Conservation (phyloP, 768 basidiomycete genomes). For the Suillus tomentosus region DNA sequence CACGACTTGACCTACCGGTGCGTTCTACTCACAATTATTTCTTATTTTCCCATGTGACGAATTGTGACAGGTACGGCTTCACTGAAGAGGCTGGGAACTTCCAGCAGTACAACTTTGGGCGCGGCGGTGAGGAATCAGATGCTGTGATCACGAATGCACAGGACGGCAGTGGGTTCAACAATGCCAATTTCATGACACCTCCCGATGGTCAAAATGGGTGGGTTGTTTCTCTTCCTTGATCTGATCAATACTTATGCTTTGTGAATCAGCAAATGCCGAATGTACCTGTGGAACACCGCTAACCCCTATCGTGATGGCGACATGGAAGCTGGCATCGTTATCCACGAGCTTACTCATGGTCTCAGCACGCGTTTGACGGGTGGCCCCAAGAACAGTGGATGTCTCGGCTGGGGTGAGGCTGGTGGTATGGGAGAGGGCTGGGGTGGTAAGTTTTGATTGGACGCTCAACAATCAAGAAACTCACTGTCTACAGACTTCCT, state of each 20-base stretch:
- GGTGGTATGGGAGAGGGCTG: conserved; percentile 99
- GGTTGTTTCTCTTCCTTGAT: conserved; percentile 12
- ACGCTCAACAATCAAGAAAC: conserved; percentile 4
- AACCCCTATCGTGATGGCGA: conserved; percentile 93
- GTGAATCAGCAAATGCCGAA: conserved; percentile 67
- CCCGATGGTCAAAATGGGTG: conserved; percentile 81
- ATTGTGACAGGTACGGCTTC: conserved; percentile 74
- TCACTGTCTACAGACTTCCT: conserved; percentile 58
- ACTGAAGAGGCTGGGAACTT: conserved; percentile 93
- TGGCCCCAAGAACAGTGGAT: conserved; percentile 89
- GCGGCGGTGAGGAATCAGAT: conserved; percentile 84
- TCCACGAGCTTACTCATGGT: conserved; percentile 88
- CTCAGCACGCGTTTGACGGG: conserved; percentile 93
- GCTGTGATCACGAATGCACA: conserved; percentile 95
- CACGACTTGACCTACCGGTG: conserved; percentile 83
- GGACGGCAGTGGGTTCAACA: conserved; percentile 92
- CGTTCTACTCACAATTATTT: conserved; percentile 1
- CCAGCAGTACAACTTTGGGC: conserved; percentile 96
- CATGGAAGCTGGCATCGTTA: conserved; percentile 95
- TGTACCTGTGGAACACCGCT: conserved; percentile 95
- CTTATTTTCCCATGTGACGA: conserved; percentile 1
- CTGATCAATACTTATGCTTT: background rate
- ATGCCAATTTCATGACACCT: conserved; percentile 89
- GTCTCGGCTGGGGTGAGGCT: conserved; percentile 93
- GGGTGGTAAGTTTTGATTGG: conserved; percentile 56